These are phyloP conservation scores for Penicillium riverlandense DNA, from an alignment of 495 filamentous ascomycete species.

Conservation along the genomic window DNA sequence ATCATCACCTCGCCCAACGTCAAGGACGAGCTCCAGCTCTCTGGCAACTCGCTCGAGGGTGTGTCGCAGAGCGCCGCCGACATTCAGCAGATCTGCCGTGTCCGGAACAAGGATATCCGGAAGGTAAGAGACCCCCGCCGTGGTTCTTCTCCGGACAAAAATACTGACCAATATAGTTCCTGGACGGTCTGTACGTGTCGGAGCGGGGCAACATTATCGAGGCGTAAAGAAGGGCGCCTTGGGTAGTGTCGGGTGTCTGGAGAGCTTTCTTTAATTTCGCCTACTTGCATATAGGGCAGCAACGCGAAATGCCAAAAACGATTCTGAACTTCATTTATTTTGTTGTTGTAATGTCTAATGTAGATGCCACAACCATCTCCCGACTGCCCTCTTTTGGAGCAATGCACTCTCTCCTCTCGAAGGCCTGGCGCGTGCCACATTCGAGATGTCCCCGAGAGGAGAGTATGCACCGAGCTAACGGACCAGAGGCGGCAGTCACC, in stretches of 20 bases:
- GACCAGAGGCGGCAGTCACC: too few species aligned
- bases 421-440: too few species aligned
- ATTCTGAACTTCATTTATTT: too few species aligned
- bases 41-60: constrained; percentile 89
- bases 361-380: too few species aligned
- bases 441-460: too few species aligned
- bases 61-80: constrained; percentile 97
- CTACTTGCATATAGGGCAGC: constrained; percentile 39
- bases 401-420: too few species aligned
- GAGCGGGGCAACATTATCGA: constrained; percentile 91
- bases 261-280: constrained; percentile 39
- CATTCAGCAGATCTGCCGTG: constrained; percentile 98
- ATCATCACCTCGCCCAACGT: constrained; percentile 80
- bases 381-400: too few species aligned
- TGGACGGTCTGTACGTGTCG: constrained; percentile 99
- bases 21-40: constrained; percentile 94
- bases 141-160: too few species aligned
- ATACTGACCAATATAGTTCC: constrained; percentile 56
- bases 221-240: constrained; percentile 45
- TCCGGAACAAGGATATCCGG: constrained; percentile 99
- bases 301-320: constrained; percentile 29
- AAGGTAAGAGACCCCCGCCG: constrained; percentile 54
- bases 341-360: too few species aligned
- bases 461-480: too few species aligned
- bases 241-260: constrained; percentile 35